phyloP scores from a whole-genome alignment of 805 yeast species.

The Debaryomyces tyrocola region DNA sequence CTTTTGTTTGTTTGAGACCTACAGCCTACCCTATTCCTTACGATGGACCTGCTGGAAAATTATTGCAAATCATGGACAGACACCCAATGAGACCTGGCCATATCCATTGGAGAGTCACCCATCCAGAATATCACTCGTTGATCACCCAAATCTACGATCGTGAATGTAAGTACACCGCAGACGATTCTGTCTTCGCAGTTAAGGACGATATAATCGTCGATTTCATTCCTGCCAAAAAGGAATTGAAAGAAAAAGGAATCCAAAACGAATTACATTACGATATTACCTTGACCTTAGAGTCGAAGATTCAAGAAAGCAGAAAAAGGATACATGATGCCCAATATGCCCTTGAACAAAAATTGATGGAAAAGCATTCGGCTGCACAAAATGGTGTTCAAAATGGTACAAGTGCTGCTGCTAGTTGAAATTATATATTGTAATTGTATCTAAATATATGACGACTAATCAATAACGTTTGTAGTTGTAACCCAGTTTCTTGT shows the following conservation, averaged over 20 bases:
- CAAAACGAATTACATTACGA: conserved; percentile 17
- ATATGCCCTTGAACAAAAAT: conserved; percentile 1
- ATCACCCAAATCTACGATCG: conserved; percentile 32
- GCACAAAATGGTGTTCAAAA: not conserved
- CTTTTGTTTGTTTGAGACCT: conserved; percentile 28
- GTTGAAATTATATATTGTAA: conserved; percentile 8
- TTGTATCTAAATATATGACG: too few relatives aligned
- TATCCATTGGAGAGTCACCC: conserved; percentile 17
- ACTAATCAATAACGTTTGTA: too few relatives aligned
- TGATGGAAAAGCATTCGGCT: conserved; percentile 5
- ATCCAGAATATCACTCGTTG: conserved; percentile 25
- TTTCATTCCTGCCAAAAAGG: conserved; percentile 12
- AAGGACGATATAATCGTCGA: conserved; percentile 26
- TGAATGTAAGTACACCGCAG: conserved; percentile 14
- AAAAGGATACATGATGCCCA: not conserved
- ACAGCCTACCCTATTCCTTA: conserved; percentile 37
- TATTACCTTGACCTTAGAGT: conserved; percentile 17
- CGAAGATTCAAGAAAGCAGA: conserved; percentile 15
- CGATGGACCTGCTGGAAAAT: conserved; percentile 39
- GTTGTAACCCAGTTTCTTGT: too few relatives aligned
- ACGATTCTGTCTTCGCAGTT: conserved; percentile 37
- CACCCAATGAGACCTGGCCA: conserved; percentile 37
- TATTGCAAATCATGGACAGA: conserved; percentile 29
- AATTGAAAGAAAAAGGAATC: conserved; percentile 13
- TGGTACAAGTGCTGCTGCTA: conserved; percentile 2